phyloP scores from a whole-genome alignment of 2,329 filamentous ascomycete species.

The Beauveria asiatica region DNA sequence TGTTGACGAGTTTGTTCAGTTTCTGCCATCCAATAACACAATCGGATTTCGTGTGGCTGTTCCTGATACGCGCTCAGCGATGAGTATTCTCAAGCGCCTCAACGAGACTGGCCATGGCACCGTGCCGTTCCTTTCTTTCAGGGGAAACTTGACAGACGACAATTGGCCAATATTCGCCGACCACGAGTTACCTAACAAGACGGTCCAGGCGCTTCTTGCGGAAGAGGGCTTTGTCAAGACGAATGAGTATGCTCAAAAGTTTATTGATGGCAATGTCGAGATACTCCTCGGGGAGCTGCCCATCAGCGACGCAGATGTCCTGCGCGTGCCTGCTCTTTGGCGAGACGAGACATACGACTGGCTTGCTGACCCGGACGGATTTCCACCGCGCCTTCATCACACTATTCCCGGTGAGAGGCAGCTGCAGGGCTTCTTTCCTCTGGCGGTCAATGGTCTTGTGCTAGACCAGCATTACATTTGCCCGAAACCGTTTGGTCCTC shows the following conservation, averaged over 20 bases:
- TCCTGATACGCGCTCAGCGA: background rate
- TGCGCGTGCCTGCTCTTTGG: slow-evolving; percentile 9
- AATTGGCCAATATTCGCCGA: background rate
- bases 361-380: background rate
- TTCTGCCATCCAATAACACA: background rate
- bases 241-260: slow-evolving; percentile 16
- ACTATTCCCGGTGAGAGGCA: background rate
- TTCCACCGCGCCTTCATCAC: background rate
- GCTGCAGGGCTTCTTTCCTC: slow-evolving; percentile 10
- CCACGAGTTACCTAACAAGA: background rate
- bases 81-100: background rate
- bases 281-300: slow-evolving; percentile 10
- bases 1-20: slow-evolving; percentile 24
- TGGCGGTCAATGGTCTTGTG: slow-evolving; percentile 13
- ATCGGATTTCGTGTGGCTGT: background rate
- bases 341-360: slow-evolving; percentile 7
- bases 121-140: background rate
- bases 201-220: background rate
- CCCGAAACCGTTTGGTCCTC: slow-evolving; percentile 18
- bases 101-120: background rate
- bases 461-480: slow-evolving; percentile 14
- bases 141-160: background rate
- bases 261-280: slow-evolving; percentile 6
- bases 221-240: background rate
- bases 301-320: slow-evolving; percentile 1